A percentile compares a stretch with the other conserved stretches of the same genome.
These are phyloP conservation scores for Blastobotrys attinorum DNA, from an alignment of 805 yeast genomes.

Conservation along the genomic window DNA sequence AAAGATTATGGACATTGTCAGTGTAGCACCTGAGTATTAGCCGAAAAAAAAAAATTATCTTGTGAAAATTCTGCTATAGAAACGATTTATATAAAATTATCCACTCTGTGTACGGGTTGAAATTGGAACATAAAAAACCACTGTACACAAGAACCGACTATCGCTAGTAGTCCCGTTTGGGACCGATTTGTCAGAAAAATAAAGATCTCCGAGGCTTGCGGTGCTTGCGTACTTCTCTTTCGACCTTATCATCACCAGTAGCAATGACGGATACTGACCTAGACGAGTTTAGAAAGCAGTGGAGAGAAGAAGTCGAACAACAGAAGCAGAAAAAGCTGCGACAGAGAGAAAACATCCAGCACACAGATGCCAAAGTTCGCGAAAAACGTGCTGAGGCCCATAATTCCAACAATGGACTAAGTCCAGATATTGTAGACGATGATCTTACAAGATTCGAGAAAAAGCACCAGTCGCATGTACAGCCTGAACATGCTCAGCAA, in stretches of 20 bases:
- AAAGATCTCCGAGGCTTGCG: too few species aligned
- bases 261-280: too few species aligned
- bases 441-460: background rate
- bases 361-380: background rate
- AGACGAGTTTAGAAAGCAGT: slow-evolving; percentile 1
- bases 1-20: background rate
- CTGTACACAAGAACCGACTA: too few species aligned
- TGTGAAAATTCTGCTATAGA: too few species aligned
- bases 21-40: background rate
- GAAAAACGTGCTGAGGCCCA: background rate
- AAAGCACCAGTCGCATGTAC: background rate
- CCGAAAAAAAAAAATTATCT: background rate
- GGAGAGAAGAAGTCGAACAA: slow-evolving; percentile 3
- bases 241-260: too few species aligned
- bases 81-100: too few species aligned
- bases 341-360: background rate
- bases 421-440: background rate
- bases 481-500: background rate
- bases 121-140: too few species aligned
- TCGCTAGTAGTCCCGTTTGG: too few species aligned
- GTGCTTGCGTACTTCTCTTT: too few species aligned
- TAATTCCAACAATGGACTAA: too few species aligned
- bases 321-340: background rate
- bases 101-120: too few species aligned
- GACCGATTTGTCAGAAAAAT: too few species aligned